A percentile compares a stretch with the other conserved stretches of the same genome.
Evolutionary conservation across 2,329 filamentous ascomycete genomes (phyloP).

Genomic region (Fusarium annulatum): DNA sequence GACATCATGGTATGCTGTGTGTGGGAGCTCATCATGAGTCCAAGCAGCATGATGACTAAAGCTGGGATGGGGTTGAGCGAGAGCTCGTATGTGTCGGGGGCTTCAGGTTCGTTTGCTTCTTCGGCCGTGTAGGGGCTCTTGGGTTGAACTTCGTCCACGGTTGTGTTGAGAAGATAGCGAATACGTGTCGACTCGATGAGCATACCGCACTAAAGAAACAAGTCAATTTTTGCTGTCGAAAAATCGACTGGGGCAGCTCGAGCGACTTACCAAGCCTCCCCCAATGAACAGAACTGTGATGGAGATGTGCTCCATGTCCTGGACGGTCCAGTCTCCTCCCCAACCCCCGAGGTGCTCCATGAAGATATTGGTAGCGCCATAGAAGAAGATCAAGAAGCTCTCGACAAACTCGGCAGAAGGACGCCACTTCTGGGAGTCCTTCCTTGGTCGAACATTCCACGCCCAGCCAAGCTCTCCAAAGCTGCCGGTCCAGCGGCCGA

Average conservation of each 20-base stretch:
- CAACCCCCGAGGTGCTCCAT: conserved; percentile 85
- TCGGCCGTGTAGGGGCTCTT: conserved; percentile 55
- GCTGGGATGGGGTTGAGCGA: conserved; percentile 91
- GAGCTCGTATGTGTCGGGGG: conserved; percentile 75
- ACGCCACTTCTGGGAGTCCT: conserved; percentile 69
- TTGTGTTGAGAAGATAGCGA: conserved; percentile 72
- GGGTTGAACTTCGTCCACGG: conserved; percentile 53
- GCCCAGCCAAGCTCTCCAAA: conserved; percentile 95
- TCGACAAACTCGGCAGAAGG: conserved; percentile 91
- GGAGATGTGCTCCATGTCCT: conserved; percentile 90
- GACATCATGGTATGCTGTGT: conserved; percentile 86
- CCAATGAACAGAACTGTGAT: conserved; percentile 96
- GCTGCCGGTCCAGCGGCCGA: conserved; percentile 90
- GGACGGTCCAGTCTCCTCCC: conserved; percentile 77
- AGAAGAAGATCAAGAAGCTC: conserved; percentile 89
- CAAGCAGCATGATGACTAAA: conserved; percentile 85
- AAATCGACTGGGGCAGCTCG: neutral
- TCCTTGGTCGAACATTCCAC: conserved; percentile 84
- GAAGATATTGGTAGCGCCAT: conserved; percentile 91
- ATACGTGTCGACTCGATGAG: conserved; percentile 81
- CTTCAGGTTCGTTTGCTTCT: conserved; percentile 60
- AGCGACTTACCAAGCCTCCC: conserved; percentile 78
- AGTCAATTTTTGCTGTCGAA: conserved; percentile 37
- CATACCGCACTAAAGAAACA: conserved; percentile 74
- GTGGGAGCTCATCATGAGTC: conserved; percentile 95